Evolutionary conservation across 352 stramenopile genomes (phyloP).

Genomic region (Phytophthora vignae): DNA sequence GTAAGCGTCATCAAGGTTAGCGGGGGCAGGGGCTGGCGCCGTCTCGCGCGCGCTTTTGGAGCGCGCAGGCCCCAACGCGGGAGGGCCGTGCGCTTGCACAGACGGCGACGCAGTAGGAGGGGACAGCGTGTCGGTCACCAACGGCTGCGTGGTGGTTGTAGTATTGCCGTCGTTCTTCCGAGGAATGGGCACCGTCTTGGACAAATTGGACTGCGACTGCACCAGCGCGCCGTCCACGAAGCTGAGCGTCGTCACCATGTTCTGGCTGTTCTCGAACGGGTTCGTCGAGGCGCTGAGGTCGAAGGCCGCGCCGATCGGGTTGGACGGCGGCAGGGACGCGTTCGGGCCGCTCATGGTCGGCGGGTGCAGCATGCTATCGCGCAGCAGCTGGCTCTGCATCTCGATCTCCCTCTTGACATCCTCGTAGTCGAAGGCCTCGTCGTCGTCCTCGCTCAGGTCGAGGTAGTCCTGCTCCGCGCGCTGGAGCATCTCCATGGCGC

Average conservation of each 20-base stretch:
- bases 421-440: constrained; percentile 72
- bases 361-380: constrained; percentile 75
- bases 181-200: constrained; percentile 30
- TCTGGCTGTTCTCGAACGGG: constrained; percentile 44
- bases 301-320: constrained; percentile 38
- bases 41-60: constrained; percentile 35
- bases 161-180: constrained; percentile 20
- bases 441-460: constrained; percentile 65
- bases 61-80: constrained; percentile 20
- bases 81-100: constrained; percentile 4
- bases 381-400: constrained; percentile 78
- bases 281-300: constrained; percentile 40
- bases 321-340: constrained; percentile 37
- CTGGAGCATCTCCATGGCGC: constrained; percentile 69
- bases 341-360: constrained; percentile 43
- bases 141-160: background rate
- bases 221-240: constrained; percentile 49
- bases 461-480: constrained; percentile 77
- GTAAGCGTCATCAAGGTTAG: constrained; percentile 35
- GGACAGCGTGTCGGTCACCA: constrained; percentile 40
- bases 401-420: constrained; percentile 79
- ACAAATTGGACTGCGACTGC: constrained; percentile 44
- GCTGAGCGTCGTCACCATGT: constrained; percentile 54
- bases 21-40: constrained; percentile 4
- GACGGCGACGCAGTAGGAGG: constrained; percentile 25